Conservation (phyloP, 2,329 filamentous ascomycete species). For the Aspergillus pseudotamarii region DNA sequence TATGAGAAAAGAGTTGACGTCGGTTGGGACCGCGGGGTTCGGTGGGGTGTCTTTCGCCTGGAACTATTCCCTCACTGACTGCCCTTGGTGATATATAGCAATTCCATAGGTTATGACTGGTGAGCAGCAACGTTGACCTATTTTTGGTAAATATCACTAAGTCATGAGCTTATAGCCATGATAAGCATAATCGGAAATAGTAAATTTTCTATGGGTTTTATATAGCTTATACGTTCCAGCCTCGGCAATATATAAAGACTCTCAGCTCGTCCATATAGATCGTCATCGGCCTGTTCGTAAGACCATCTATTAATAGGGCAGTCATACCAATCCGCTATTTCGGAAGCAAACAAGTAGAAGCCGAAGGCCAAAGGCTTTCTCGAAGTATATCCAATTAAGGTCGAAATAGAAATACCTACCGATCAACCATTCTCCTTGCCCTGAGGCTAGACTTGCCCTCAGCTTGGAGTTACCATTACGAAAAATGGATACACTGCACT, state of each 20-base stretch:
- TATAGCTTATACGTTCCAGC: not conserved
- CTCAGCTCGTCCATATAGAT: not conserved
- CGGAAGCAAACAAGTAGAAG: not conserved
- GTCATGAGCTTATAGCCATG: not conserved
- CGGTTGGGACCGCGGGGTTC: slow-evolving; percentile 1
- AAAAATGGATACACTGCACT: not conserved
- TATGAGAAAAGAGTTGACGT: not conserved
- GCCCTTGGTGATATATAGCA: not conserved
- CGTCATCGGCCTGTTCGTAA: not conserved
- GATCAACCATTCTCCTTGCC: not conserved
- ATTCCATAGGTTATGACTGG: not conserved
- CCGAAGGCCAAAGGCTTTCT: not conserved
- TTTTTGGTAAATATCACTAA: not conserved
- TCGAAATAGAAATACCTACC: not conserved
- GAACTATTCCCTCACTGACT: not conserved
- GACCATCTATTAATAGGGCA: not conserved
- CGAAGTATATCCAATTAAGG: not conserved
- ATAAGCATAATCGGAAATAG: not conserved
- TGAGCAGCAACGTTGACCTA: not conserved
- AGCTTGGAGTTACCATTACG: not conserved
- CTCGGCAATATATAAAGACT: not conserved
- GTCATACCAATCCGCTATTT: not conserved
- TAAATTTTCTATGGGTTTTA: not conserved
- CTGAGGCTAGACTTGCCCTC: not conserved
- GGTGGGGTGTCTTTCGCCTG: not conserved